Evolutionary conservation across 2,329 filamentous ascomycete species (phyloP), one percentile per base, ranked within the genome.

Genomic region (Exserohilum turcica): DNA sequence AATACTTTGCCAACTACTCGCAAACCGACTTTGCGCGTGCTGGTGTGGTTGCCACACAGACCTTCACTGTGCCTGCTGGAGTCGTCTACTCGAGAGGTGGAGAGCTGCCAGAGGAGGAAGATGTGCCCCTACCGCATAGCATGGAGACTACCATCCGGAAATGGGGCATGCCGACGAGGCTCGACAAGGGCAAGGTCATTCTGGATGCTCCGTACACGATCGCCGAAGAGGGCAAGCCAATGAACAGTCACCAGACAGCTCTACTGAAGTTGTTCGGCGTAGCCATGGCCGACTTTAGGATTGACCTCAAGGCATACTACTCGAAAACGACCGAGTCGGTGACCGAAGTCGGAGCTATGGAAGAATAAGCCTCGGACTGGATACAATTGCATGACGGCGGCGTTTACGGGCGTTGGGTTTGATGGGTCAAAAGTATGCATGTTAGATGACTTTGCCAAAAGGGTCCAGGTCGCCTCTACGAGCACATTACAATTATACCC

Each of bases 231-330:
- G 94, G 93, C 9, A 86, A 97, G 71, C 82, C 86, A 38, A 78
- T 99, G 63, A 92, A 97, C 76, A 92, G 90, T 63, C 84, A 93
- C 66, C 94, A 99, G 82, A 97, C 94, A 52, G 88, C 92, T 60
- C 79, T 99, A 71, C 77, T 99, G 76, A 97, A 97, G 84, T 82
- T 96, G 68, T 97, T 99, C 77, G 89, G 91, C 47, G 85, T 97
- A 52, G 91, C 90, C 59, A 85, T 94, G 77, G 90, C 91, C 53
- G 92, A 97, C 79, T 99, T 99, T 79, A 87, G 83, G 74, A 86
- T 99, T 53, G 83, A 86, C 68, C 78, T 96, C 61, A 79, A 89
- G 74, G 92, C 92, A 71, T 88, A 82, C 53, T 74, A 74, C 56
- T 64, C 68, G 12, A 60, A 59, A 16, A 63, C 67, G 24, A 67